Base-by-base conservation (phyloP, 2,329 filamentous ascomycete species). In the Zasmidium citrigriseum region DNA sequence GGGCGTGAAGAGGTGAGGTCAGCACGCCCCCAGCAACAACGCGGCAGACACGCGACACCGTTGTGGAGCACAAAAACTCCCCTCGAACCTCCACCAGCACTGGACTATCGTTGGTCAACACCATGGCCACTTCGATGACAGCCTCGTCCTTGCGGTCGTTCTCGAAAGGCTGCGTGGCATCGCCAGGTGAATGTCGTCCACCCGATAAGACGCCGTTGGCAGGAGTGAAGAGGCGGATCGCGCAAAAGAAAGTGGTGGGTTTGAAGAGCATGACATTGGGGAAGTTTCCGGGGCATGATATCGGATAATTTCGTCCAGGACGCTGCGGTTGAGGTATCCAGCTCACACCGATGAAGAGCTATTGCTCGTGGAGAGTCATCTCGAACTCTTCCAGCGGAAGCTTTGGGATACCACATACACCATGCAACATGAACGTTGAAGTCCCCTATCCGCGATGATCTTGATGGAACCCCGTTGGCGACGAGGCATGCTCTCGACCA, bases 361-460 rank as follows among this genome's bases (percentile, higher is more conserved):
- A 21, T 16, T 60, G 54, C 21, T 63, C 54, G 50, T 66, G 62
- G 24, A 67, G 29, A 10, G 59, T 62, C n/a, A 64, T 25, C 52
- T 65, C 61, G 18, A 62, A 49, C 25, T 66, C 63, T 1, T 55
- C 63, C 10, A 65, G 45, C 50, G 66, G 14, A 27, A 34, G 25
- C 49, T 57, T 58, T 23, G 63, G 18, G n/a, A 65, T 64, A 55
- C 70, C 61, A 60, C 78, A 79, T 1, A 82, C 85, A 11, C 85
- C 85, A 38, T n/a, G n/a, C n/a, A n/a, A n/a, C n/a, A n/a, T n/a
- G n/a, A n/a, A n/a, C n/a, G n/a, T n/a, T n/a, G n/a, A n/a, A n/a
- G n/a, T n/a, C n/a, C n/a, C n/a, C 24, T 21, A 38, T 41, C 34
- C 18, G 18, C 18, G 34, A 41, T 11, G 4, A 41, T 41, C 34